Base-by-base conservation (phyloP, 2,329 filamentous ascomycete species). In the Paracamarosporium sp. region DNA sequence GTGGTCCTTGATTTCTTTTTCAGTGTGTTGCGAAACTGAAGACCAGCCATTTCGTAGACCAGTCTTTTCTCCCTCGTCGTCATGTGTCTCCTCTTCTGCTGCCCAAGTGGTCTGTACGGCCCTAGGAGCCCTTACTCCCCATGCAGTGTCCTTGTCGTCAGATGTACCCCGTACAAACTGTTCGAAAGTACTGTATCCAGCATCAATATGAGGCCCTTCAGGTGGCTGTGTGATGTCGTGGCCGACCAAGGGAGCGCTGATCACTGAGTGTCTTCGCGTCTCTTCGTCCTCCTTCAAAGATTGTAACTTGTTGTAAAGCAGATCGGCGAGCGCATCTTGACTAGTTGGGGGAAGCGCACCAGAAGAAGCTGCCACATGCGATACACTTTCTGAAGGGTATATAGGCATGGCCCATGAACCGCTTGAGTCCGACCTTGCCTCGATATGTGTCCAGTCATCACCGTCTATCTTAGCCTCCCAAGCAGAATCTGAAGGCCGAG, bases 381-480 rank as follows among this genome's bases (percentile, higher is more conserved):
- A 51, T n/a, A 56, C 22, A 33, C 54, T 56, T 15, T 50, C 50
- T 4, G 46, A 46, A 52, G 47, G 54, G 25, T 43, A 30, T 2
- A 56, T 41, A 20, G 35, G 9, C 15, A 22, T 20, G 13, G 25
- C 13, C 55, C 48, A 57, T 20, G 43, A 36, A 13, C 44, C 40
- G 15, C 30, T 46, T 6, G 35, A 31, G n/a, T 44, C 44, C 11
- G 55, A 53, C 7, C 11, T 24, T 12, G 50, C 25, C 5, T 53
- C 46, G 17, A 53, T 33, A n/a, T 47, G 41, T 15, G 55, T 48
- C 55, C 55, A 57, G 17, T 27, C 50, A n/a, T 53, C 50, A 13
- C 30, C 38, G 20, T 48, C 44, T 4, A 33, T 13, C 9, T 45
- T n/a, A 12, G 53, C 15, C 13, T 51, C 46, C 53, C 53, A 56